Percentiles rank a stretch among this genome's conserved stretches.
Evolutionary conservation across 805 yeast genomes (phyloP).

Genomic region (Kuraishia hungarica): DNA sequence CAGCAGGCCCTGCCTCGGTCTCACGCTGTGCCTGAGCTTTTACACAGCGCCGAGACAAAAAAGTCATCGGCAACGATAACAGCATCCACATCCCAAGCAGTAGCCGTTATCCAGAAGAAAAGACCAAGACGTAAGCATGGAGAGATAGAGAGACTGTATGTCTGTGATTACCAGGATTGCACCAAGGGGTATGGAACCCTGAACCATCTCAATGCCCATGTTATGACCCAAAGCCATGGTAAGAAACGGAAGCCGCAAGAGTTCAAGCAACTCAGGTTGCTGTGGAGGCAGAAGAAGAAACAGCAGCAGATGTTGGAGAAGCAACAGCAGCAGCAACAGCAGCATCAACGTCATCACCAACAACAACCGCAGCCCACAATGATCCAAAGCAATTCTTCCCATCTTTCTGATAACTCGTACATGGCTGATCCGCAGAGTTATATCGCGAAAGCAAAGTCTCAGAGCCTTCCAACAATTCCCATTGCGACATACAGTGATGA

Average conservation of each 20-base stretch:
- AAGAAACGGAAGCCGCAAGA: slow-evolving; percentile 45
- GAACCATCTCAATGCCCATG: slow-evolving; percentile 52
- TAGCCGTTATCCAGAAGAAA: slow-evolving; percentile 14
- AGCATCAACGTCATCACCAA: background rate
- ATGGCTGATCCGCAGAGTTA: background rate
- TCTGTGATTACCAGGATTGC: slow-evolving; percentile 38
- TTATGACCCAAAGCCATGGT: slow-evolving; percentile 45
- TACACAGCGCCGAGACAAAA: background rate
- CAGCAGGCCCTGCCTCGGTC: background rate
- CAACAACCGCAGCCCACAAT: background rate
- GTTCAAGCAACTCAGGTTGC: slow-evolving; percentile 39
- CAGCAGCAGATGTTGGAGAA: background rate
- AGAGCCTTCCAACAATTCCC: background rate
- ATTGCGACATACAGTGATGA: background rate
- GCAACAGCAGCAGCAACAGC: slow-evolving; percentile 2
- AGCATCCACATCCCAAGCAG: background rate
- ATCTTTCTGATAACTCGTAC: background rate
- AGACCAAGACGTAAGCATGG: slow-evolving; percentile 46
- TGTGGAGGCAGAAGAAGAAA: slow-evolving; percentile 25
- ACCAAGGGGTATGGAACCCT: slow-evolving; percentile 51
- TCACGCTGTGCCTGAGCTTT: background rate
- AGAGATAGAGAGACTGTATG: slow-evolving; percentile 47
- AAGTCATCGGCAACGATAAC: background rate
- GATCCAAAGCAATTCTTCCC: background rate
- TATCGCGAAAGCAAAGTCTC: background rate